These are phyloP conservation scores for Alternaria rosae DNA, from an alignment of 2,329 filamentous ascomycete species.

Conservation along the genomic window DNA sequence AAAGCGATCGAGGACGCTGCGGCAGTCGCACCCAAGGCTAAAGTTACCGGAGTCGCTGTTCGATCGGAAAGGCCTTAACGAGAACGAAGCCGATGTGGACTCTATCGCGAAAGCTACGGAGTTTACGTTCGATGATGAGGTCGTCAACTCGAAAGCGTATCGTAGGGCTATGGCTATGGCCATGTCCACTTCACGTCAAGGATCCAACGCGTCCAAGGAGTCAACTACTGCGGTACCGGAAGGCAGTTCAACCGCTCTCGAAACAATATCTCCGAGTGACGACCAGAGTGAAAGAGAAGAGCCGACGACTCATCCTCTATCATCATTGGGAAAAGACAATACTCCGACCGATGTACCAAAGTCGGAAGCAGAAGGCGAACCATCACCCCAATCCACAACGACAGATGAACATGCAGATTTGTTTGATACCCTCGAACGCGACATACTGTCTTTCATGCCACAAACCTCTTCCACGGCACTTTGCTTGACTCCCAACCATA, in stretches of 20 bases:
- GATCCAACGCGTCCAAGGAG: neutral
- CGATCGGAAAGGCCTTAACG: neutral
- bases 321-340: neutral
- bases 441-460: slow-evolving; percentile 27
- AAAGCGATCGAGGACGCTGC: slow-evolving; percentile 34
- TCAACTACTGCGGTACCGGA: slow-evolving; percentile 12
- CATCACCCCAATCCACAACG: neutral
- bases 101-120: slow-evolving; percentile 31
- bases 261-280: neutral
- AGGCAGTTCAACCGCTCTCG: slow-evolving; percentile 13
- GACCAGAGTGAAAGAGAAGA: neutral
- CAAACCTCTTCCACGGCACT: slow-evolving; percentile 15
- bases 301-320: neutral
- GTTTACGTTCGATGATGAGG: slow-evolving; percentile 44
- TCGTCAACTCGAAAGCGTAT: slow-evolving; percentile 44
- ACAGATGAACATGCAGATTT: slow-evolving; percentile 10
- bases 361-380: neutral
- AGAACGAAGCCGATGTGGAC: slow-evolving; percentile 20
- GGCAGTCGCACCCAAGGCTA: slow-evolving; percentile 37
- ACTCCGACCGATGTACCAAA: neutral
- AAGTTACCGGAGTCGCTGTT: slow-evolving; percentile 40
- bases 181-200: slow-evolving; percentile 16
- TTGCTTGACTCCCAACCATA: neutral
- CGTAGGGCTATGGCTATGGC: slow-evolving; percentile 41
- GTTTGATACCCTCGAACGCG: slow-evolving; percentile 23